Evolutionary conservation across 176 grass and related monocot species (phyloP).

Genomic region (Oryza australiensis): DNA sequence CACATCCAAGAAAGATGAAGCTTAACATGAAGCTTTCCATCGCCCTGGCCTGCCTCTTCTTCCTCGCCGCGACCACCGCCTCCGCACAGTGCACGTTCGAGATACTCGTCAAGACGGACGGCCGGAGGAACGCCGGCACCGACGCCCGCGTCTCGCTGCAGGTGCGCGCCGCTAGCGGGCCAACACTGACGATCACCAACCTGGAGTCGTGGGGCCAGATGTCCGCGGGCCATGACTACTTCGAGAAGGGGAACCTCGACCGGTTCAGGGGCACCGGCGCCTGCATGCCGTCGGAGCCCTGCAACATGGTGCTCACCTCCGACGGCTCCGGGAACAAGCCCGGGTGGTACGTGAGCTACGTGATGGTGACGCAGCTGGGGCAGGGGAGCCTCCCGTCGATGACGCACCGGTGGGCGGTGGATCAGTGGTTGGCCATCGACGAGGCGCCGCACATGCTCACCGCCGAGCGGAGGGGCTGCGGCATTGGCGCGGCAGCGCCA

Average conservation of each 20-base stretch:
- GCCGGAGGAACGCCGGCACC: not conserved
- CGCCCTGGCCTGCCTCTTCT: not conserved
- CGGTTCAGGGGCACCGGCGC: not conserved
- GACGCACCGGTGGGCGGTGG: too few species aligned
- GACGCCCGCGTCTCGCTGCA: not conserved
- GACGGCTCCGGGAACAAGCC: not conserved
- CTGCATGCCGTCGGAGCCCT: not conserved
- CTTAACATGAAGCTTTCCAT: not conserved
- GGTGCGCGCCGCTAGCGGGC: not conserved
- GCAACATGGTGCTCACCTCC: not conserved
- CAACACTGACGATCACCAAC: not conserved
- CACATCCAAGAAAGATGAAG: too few species aligned
- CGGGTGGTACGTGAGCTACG: not conserved
- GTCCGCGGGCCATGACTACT: not conserved
- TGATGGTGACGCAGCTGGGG: too few species aligned
- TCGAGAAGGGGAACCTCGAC: constrained; percentile 13
- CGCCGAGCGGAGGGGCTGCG: too few species aligned
- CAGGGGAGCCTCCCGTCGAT: too few species aligned
- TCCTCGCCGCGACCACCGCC: not conserved
- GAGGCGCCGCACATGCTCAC: too few species aligned
- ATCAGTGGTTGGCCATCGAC: too few species aligned
- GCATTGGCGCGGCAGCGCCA: too few species aligned
- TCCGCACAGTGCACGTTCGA: not conserved
- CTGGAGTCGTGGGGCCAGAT: not conserved
- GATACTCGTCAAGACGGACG: not conserved